Percentiles rank a stretch among this genome's conserved stretches.
Conservation (phyloP, 2,329 filamentous ascomycete species). For the Sclerotinia minor region DNA sequence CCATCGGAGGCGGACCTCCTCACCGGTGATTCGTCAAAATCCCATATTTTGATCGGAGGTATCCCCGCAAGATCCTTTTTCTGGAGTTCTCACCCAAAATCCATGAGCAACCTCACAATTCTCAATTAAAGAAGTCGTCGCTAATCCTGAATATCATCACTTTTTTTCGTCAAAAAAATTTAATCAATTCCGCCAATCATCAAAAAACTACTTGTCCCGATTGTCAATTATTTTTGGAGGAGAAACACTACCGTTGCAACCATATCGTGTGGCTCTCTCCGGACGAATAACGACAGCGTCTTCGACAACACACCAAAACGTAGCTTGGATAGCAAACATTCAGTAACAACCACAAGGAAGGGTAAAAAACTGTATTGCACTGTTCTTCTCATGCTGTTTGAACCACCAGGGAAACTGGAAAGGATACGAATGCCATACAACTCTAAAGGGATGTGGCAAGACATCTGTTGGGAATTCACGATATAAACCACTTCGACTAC, state of each 20-base stretch:
- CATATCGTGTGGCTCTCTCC: not conserved
- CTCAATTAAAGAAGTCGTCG: not conserved
- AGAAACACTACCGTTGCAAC: not conserved
- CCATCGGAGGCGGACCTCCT: slow-evolving; percentile 11
- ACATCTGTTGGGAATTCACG: not conserved
- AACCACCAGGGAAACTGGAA: not conserved
- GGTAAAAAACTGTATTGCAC: not conserved
- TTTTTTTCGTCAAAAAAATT: not conserved
- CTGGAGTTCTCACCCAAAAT: not conserved
- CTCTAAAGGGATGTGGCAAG: not conserved
- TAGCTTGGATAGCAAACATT: not conserved
- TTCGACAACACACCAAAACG: not conserved
- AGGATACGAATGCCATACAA: not conserved
- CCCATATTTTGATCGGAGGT: slow-evolving; percentile 7
- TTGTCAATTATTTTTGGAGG: too few relatives aligned
- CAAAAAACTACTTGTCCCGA: too few relatives aligned
- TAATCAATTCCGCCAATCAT: too few relatives aligned
- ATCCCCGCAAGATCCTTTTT: not conserved
- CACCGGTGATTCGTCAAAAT: slow-evolving; percentile 7
- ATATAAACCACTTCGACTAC: not conserved
- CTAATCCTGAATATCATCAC: not conserved
- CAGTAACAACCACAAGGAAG: not conserved
- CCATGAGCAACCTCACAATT: slow-evolving; percentile 1
- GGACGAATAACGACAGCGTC: not conserved
- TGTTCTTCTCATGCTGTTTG: not conserved